Percentiles rank a stretch among this genome's conserved stretches.
Conservation (phyloP, 768 basidiomycete species). For the Mycena rebaudengoi region DNA sequence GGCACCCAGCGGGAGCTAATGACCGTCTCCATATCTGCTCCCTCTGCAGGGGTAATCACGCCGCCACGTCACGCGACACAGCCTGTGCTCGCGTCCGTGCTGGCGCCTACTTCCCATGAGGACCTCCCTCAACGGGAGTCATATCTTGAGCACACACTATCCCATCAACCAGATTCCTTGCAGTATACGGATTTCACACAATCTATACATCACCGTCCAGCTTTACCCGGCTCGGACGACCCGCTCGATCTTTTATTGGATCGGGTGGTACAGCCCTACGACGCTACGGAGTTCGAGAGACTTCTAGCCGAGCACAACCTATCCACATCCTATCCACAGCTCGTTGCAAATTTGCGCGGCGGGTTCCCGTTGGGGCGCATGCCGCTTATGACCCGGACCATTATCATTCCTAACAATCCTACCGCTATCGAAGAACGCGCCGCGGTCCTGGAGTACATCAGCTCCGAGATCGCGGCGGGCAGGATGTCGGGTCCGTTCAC, state of each 20-base stretch:
- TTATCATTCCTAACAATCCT: slow-evolving; percentile 20
- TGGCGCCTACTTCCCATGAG: background rate
- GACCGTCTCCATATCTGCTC: slow-evolving; percentile 24
- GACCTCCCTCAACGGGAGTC: background rate
- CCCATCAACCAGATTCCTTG: background rate
- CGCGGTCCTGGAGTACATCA: slow-evolving; percentile 18
- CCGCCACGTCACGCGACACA: background rate
- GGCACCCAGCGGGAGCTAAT: background rate
- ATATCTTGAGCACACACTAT: background rate
- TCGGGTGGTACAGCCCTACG: slow-evolving; percentile 41
- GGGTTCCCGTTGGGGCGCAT: slow-evolving; percentile 44
- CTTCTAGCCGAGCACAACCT: slow-evolving; percentile 35
- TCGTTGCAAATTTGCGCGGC: slow-evolving; percentile 36
- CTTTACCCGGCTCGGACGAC: background rate
- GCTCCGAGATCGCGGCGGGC: slow-evolving; percentile 6
- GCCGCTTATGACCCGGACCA: slow-evolving; percentile 22
- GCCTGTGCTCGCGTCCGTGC: background rate
- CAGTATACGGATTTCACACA: slow-evolving; percentile 25
- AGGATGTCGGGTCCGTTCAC: slow-evolving; percentile 28
- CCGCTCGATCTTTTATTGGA: slow-evolving; percentile 28
- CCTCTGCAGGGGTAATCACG: slow-evolving; percentile 22
- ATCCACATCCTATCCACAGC: slow-evolving; percentile 32
- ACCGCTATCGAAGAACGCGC: slow-evolving; percentile 14
- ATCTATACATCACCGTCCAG: slow-evolving; percentile 25
- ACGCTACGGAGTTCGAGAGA: slow-evolving; percentile 34